These are phyloP conservation scores for Mycena sp. DNA, from an alignment of 1,284 basidiomycete species.

Conservation along the genomic window DNA sequence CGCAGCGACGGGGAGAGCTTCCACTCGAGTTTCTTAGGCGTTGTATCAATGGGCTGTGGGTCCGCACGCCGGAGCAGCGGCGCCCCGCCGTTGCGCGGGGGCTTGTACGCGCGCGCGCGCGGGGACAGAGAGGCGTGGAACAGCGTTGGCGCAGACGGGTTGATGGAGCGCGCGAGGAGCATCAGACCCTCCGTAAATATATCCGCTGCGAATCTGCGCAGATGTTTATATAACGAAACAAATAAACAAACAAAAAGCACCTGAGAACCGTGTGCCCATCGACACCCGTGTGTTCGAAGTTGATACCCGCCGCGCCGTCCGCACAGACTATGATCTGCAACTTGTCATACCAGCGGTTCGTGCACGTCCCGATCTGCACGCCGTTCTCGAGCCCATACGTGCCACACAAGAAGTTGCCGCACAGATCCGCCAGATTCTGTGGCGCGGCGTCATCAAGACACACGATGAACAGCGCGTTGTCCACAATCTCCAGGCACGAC, in stretches of 20 bases:
- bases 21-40: conserved; percentile 98
- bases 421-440: conserved; percentile 81
- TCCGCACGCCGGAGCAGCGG: conserved; percentile 30
- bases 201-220: conserved; percentile 79
- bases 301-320: conserved; percentile 95
- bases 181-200: conserved; percentile 97
- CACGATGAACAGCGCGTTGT: conserved; percentile 91
- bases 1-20: conserved; percentile 83
- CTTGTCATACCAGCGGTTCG: conserved; percentile 94
- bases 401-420: conserved; percentile 94
- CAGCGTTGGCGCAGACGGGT: conserved; percentile 90
- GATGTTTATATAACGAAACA: not conserved
- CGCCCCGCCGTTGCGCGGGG: conserved; percentile 28
- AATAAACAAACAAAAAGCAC: conserved; percentile 40
- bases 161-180: conserved; percentile 94
- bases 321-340: conserved; percentile 94
- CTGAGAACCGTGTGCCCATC: conserved; percentile 96
- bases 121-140: conserved; percentile 93
- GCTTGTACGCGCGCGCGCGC: conserved; percentile 67
- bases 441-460: conserved; percentile 92
- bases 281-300: conserved; percentile 98
- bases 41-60: conserved; percentile 72
- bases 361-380: conserved; percentile 95
- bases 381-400: conserved; percentile 86
- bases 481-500: conserved; percentile 83